Base-by-base conservation (phyloP, 805 yeast species). In the Priceomyces fermenticarens region DNA sequence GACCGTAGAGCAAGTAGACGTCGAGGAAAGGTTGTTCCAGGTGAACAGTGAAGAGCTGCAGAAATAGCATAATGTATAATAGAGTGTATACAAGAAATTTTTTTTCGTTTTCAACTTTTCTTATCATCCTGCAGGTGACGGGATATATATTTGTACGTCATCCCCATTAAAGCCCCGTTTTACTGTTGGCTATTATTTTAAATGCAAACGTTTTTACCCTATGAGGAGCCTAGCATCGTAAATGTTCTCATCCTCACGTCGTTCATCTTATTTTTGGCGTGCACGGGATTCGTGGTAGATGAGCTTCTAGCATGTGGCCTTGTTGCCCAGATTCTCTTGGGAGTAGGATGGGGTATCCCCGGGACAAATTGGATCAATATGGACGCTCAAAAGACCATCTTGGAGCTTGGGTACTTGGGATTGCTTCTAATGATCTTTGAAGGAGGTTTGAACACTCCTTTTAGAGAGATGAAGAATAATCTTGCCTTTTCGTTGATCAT, bases 21-120 rank as follows among this genome's bases (percentile, higher is more conserved):
- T 29, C 9, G 44, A 37, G 10, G 36, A 47, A n/a, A 46, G 53
- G n/a, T 32, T 40, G 12, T 36, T 26, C 16, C 36, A 40, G 32
- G 26, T 39, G n/a, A 32, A 12, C 16, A 32, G 11, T 6, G 4
- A 6, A 15, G 4, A 20, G 25, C 25, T 8, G n/a, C n/a, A n/a
- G n/a, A n/a, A n/a, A n/a, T n/a, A n/a, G n/a, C n/a, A n/a, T n/a
- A n/a, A n/a, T n/a, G n/a, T n/a, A n/a, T n/a, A n/a, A n/a, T n/a
- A n/a, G n/a, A n/a, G n/a, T n/a, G n/a, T n/a, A n/a, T n/a, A n/a
- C n/a, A n/a, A n/a, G n/a, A n/a, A n/a, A n/a, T n/a, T n/a, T n/a
- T n/a, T n/a, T n/a, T n/a, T n/a, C n/a, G n/a, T n/a, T n/a, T n/a
- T n/a, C n/a, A n/a, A n/a, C n/a, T n/a, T n/a, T n/a, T n/a, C n/a